Conservation (phyloP, 345 rosid species). For the Cardiospermum halicacabum region DNA sequence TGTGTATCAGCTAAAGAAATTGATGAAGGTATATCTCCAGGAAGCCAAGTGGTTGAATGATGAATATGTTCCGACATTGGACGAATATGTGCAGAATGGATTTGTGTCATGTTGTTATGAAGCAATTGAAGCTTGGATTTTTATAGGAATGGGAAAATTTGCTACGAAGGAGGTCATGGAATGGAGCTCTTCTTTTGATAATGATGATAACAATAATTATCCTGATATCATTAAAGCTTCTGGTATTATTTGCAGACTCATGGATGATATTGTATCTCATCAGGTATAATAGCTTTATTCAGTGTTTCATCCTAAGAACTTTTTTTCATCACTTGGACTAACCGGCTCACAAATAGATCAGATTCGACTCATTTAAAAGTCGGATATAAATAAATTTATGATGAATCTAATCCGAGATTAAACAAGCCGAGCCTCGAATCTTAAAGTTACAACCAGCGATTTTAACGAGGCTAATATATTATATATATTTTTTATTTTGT, state of each 20-base stretch:
- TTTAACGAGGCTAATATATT: too few relatives aligned
- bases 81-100: conserved; percentile 26
- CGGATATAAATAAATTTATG: too few relatives aligned
- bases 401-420: too few relatives aligned
- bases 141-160: conserved; percentile 11
- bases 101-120: conserved; percentile 3
- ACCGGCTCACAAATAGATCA: too few relatives aligned
- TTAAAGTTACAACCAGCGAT: too few relatives aligned
- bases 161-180: conserved; percentile 14
- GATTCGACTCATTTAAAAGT: too few relatives aligned
- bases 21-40: conserved; percentile 5
- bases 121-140: neutral
- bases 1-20: neutral
- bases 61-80: conserved; percentile 17
- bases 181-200: conserved; percentile 15
- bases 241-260: conserved; percentile 5
- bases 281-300: too few relatives aligned
- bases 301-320: too few relatives aligned
- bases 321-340: too few relatives aligned
- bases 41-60: conserved; percentile 30
- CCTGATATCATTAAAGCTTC: conserved; percentile 17
- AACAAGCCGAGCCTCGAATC: too few relatives aligned
- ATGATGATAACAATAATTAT: too few relatives aligned
- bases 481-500: too few relatives aligned
- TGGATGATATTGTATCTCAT: conserved; percentile 21